A percentile compares a stretch with the other conserved stretches of the same genome.
phyloP scores from a whole-genome alignment of 306 rosid genomes.

The Acacia confusa region DNA sequence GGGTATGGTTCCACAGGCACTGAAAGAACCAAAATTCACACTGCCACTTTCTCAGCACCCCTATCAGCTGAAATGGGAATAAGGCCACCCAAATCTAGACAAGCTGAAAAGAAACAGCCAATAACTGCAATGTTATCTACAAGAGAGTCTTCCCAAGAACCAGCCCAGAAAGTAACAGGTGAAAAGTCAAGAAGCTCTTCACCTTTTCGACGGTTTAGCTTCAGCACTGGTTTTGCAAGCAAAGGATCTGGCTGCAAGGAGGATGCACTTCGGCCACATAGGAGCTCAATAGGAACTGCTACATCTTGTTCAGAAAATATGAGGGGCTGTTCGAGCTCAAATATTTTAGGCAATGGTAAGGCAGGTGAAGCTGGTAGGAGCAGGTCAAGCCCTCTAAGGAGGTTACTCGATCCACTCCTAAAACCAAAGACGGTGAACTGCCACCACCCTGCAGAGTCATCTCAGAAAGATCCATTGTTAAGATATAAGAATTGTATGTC shows the following conservation, averaged over 20 bases:
- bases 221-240: slow-evolving; percentile 53
- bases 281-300: slow-evolving; percentile 40
- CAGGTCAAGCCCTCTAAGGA: slow-evolving; percentile 87
- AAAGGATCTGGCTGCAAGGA: slow-evolving; percentile 62
- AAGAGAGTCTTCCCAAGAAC: slow-evolving; percentile 41
- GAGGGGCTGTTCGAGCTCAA: slow-evolving; percentile 42
- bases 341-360: slow-evolving; percentile 53
- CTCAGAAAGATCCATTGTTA: slow-evolving; percentile 43
- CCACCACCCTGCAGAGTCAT: slow-evolving; percentile 44
- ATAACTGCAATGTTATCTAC: slow-evolving; percentile 35
- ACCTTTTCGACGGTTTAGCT: slow-evolving; percentile 70
- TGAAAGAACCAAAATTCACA: slow-evolving; percentile 32
- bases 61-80: slow-evolving; percentile 36
- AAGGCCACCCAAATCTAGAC: slow-evolving; percentile 57
- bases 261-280: slow-evolving; percentile 44
- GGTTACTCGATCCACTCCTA: slow-evolving; percentile 83
- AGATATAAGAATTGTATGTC: slow-evolving; percentile 46
- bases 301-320: slow-evolving; percentile 45
- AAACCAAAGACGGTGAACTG: slow-evolving; percentile 64
- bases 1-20: slow-evolving; percentile 36
- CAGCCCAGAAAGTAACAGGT: slow-evolving; percentile 46
- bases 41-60: slow-evolving; percentile 39
- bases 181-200: slow-evolving; percentile 80
- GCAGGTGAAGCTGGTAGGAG: slow-evolving; percentile 48
- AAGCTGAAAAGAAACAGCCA: slow-evolving; percentile 34